Percentiles rank a stretch among this genome's conserved stretches.
Conservation (phyloP, 495 filamentous ascomycete genomes). For the Annulohypoxylon maeteangense region DNA sequence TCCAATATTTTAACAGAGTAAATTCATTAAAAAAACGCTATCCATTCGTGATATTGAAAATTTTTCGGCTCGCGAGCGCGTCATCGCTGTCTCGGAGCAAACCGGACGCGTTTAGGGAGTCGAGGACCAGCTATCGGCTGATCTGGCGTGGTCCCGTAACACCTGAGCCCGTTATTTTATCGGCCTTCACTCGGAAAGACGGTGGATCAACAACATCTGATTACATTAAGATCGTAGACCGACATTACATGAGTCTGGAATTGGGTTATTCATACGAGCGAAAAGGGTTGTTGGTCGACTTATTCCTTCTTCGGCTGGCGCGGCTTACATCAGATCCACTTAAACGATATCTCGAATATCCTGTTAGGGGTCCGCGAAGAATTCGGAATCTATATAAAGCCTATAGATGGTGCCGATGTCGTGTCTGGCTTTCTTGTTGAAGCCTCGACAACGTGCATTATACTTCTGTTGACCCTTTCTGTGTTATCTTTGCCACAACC, state of each 20-base stretch:
- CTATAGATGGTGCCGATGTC: slow-evolving; percentile 3
- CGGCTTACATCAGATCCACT: slow-evolving; percentile 28
- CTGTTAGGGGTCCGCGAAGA: slow-evolving; percentile 10
- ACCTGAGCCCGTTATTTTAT: slow-evolving; percentile 32
- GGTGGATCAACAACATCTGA: slow-evolving; percentile 41
- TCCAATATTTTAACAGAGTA: background rate
- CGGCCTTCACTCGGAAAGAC: slow-evolving; percentile 35
- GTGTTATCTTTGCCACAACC: slow-evolving; percentile 44
- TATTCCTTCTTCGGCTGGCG: background rate
- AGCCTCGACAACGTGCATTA: slow-evolving; percentile 42
- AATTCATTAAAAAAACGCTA: background rate
- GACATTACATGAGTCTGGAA: slow-evolving; percentile 26
- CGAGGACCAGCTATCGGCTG: slow-evolving; percentile 31
- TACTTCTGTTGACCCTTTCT: slow-evolving; percentile 42
- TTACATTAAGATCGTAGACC: slow-evolving; percentile 23
- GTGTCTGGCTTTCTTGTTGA: slow-evolving; percentile 8
- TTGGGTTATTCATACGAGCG: slow-evolving; percentile 3
- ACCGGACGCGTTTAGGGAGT: slow-evolving; percentile 24
- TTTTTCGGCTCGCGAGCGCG: background rate
- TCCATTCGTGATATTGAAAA: slow-evolving; percentile 11
- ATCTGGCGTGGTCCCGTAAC: slow-evolving; percentile 40
- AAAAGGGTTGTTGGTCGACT: background rate
- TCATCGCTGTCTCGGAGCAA: slow-evolving; percentile 33
- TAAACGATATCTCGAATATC: slow-evolving; percentile 11
- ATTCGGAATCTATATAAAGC: slow-evolving; percentile 33